Evolutionary conservation across 1,284 basidiomycete genomes (phyloP), one percentile per base, ranked within the genome.

Genomic region (Cryptococcus sp.): DNA sequence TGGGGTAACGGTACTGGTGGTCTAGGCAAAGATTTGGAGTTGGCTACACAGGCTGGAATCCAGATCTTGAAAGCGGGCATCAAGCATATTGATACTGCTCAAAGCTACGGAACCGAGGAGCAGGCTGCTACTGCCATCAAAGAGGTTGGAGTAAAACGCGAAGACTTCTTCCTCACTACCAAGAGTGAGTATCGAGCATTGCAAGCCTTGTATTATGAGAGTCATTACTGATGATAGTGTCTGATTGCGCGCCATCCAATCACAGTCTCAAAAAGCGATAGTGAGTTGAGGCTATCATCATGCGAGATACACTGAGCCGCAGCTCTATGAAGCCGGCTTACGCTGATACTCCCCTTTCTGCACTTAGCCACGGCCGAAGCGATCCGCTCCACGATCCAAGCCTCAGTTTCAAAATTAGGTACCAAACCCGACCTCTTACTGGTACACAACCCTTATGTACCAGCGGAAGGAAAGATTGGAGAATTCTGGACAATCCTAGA

Each of bases 81-180:
- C 59, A 51, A 57, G n/a, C 75, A 78, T 54, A 68, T 78, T 50
- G 77, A 77, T 55, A 77, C 74, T 15, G 75, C 75, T 29, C 61
- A 68, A 54, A 65, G 75, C 46, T 74, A 74, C 58, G 53, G 68
- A 23, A 78, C 76, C 3, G 78, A 80, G 55, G 70, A 66, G 20
- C 79, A 81, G 56, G 76, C 80, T 10, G 78, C 75, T 1, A 70
- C 64, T 11, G 78, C 78, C 0, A 68, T 83, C 58, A 70, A 74
- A 55, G 73, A 78, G 37, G 70, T 72, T 8, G 79, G 79, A 0
- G 62, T 81, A 41, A 70, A 74, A 56, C 72, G 80, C 39, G 72
- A 78, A 49, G 76, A 82, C 17, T 68, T 82, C 41, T 82, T 79
- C 70, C 71, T 83, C 54, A 82, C 81, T 29, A 86, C 83, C 43